These are phyloP conservation scores for Exsudoporus frostii DNA, from an alignment of 768 basidiomycete genomes.

Conservation along the genomic window DNA sequence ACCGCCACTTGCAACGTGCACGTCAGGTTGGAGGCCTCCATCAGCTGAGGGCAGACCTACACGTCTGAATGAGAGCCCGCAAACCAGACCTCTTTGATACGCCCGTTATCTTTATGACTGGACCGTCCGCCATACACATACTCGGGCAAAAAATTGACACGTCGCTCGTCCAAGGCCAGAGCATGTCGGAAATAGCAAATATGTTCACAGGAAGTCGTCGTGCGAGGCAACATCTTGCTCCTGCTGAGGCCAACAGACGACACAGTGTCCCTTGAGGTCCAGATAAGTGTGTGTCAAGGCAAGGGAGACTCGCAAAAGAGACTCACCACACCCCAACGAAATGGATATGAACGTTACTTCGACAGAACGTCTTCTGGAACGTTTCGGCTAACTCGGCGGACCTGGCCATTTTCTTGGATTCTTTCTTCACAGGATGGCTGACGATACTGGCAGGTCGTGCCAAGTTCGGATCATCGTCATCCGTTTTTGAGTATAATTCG, in stretches of 20 bases:
- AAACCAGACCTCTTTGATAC: constrained; percentile 44
- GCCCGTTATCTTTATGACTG: constrained; percentile 9
- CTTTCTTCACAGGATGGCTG: constrained; percentile 2
- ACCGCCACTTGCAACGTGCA: constrained; percentile 18
- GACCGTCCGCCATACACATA: constrained; percentile 33
- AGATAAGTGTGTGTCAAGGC: not conserved
- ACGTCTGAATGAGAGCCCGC: constrained; percentile 39
- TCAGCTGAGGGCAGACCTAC: constrained; percentile 20
- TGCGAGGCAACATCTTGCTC: constrained; percentile 30
- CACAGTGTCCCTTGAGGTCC: constrained; percentile 41
- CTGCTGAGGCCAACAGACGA: constrained; percentile 42
- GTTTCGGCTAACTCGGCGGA: constrained; percentile 21
- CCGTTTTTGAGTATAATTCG: constrained; percentile 34
- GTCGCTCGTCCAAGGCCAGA: constrained; percentile 44
- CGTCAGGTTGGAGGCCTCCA: not conserved
- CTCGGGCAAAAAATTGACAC: constrained; percentile 48
- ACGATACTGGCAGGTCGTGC: constrained; percentile 11
- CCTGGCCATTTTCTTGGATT: constrained; percentile 10
- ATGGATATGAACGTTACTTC: constrained; percentile 35
- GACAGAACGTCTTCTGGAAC: constrained; percentile 39
- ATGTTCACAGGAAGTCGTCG: constrained; percentile 29
- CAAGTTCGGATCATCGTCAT: constrained; percentile 12
- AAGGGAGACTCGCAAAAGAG: not conserved
- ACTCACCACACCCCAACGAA: constrained; percentile 45
- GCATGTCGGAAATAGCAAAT: constrained; percentile 46